Evolutionary conservation across 495 filamentous ascomycete species (phyloP).

Genomic region (Bryoglossum gracile): DNA sequence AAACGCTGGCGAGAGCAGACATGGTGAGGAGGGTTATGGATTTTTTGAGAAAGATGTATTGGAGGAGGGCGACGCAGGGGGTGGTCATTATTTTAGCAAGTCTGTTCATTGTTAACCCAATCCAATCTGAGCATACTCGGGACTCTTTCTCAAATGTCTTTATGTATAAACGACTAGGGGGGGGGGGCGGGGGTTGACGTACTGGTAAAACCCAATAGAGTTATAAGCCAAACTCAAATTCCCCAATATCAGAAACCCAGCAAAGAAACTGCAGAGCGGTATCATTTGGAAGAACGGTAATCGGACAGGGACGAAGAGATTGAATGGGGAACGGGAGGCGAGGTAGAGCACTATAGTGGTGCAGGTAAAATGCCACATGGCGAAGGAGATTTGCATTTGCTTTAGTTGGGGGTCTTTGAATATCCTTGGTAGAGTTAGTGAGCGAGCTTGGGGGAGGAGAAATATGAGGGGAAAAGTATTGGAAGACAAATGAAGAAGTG

Average conservation of each 20-base stretch:
- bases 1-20: slow-evolving; percentile 23
- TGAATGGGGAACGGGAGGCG: slow-evolving; percentile 27
- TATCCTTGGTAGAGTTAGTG: slow-evolving; percentile 15
- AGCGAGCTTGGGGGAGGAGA: too few relatives aligned
- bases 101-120: slow-evolving; percentile 4
- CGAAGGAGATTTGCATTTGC: slow-evolving; percentile 24
- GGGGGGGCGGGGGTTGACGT: too few relatives aligned
- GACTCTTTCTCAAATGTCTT: too few relatives aligned
- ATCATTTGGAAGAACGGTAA: slow-evolving; percentile 31
- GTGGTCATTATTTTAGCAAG: slow-evolving; percentile 35
- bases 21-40: slow-evolving; percentile 28
- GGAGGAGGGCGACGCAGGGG: slow-evolving; percentile 32
- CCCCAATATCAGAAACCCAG: slow-evolving; percentile 32
- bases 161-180: too few relatives aligned
- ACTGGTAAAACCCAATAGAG: slow-evolving; percentile 34
- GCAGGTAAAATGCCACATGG: slow-evolving; percentile 36
- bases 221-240: slow-evolving; percentile 34
- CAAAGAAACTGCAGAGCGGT: slow-evolving; percentile 33
- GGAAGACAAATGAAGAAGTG: too few relatives aligned
- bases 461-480: too few relatives aligned
- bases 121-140: neutral
- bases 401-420: slow-evolving; percentile 24
- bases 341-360: slow-evolving; percentile 30
- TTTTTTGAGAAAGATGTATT: slow-evolving; percentile 31
- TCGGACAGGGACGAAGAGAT: slow-evolving; percentile 30